phyloP scores from a whole-genome alignment of 352 stramenopile species.

The Aphanomyces cochlioides region DNA sequence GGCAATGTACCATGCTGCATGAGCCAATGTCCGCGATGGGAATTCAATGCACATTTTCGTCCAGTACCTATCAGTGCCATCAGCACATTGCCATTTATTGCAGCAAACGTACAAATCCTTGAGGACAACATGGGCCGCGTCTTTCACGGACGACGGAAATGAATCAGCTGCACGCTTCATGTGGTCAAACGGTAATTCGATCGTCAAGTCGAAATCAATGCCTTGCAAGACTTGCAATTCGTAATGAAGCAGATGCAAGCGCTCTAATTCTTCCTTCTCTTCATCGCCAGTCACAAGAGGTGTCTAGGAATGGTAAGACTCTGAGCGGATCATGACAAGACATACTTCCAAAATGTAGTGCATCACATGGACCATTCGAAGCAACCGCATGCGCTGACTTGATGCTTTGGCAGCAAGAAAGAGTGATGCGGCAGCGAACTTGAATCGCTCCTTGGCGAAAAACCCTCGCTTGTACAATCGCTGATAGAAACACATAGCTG shows the following conservation, averaged over 20 bases:
- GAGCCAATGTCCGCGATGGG: not conserved
- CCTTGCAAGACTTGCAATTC: constrained; percentile 80
- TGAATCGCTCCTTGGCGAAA: constrained; percentile 72
- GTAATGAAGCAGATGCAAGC: constrained; percentile 79
- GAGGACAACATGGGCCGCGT: not conserved
- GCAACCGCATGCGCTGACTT: constrained; percentile 83
- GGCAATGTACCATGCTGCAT: constrained; percentile 25
- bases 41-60: constrained; percentile 28
- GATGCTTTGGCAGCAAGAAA: constrained; percentile 78
- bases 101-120: not conserved
- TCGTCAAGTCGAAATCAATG: constrained; percentile 77
- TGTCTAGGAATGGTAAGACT: constrained; percentile 14
- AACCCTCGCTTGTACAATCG: constrained; percentile 77
- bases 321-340: not conserved
- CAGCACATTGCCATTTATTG: not conserved
- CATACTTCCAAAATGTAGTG: constrained; percentile 69
- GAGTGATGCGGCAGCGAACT: constrained; percentile 75
- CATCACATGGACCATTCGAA: constrained; percentile 83
- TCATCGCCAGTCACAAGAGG: constrained; percentile 68
- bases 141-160: constrained; percentile 42
- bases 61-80: constrained; percentile 2
- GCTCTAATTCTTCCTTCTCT: constrained; percentile 81
- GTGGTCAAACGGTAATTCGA: constrained; percentile 71
- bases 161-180: constrained; percentile 54
- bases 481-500: constrained; percentile 75